Conservation (phyloP, 1,139 yeast species). For the Magnusiomyces tetraspermus region DNA sequence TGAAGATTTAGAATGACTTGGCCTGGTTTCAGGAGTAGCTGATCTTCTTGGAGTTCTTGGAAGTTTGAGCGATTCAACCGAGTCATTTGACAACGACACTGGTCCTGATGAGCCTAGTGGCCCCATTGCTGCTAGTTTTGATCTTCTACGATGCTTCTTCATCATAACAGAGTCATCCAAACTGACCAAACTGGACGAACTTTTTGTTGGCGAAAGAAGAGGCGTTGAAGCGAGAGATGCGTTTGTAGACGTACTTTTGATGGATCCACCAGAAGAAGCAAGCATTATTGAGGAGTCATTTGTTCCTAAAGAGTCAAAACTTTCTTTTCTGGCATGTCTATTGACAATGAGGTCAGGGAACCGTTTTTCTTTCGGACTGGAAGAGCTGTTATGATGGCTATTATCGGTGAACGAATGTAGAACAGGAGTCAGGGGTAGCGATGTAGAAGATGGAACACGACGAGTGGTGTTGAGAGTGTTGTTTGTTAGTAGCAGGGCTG, state of each 20-base stretch:
- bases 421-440: neutral
- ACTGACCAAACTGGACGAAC: neutral
- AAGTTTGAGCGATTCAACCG: neutral
- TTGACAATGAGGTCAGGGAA: neutral
- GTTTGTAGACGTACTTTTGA: neutral
- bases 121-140: too few species aligned
- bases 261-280: neutral
- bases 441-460: too few species aligned
- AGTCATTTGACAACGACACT: neutral
- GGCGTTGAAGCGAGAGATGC: neutral
- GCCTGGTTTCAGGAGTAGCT: neutral
- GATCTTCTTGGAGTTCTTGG: neutral
- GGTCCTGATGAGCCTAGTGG: too few species aligned
- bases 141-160: neutral
- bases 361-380: neutral
- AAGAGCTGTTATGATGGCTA: neutral
- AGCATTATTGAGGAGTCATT: too few species aligned
- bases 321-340: neutral
- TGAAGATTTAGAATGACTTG: neutral
- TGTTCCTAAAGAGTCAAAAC: neutral
- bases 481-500: too few species aligned
- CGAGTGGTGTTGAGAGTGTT: too few species aligned
- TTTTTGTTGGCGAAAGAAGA: neutral
- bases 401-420: neutral
- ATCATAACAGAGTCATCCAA: neutral